Evolutionary conservation across 2,329 filamentous ascomycete species (phyloP).

Genomic region (Cladorrhinum sp.): DNA sequence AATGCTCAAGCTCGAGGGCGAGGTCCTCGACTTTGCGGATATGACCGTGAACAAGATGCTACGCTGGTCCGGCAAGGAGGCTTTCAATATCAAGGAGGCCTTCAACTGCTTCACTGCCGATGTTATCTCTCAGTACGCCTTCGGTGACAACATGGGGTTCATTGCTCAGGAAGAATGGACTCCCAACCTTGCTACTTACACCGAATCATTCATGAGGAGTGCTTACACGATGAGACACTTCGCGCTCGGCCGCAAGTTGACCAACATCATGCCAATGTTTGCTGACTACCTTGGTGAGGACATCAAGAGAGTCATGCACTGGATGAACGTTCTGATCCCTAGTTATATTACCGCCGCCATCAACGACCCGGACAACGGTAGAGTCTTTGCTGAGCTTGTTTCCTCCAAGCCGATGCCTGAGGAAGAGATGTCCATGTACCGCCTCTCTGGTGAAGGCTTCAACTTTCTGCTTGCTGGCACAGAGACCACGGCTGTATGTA

Average conservation of each 20-base stretch:
- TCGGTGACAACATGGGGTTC: slow-evolving; percentile 36
- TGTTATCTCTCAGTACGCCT: slow-evolving; percentile 38
- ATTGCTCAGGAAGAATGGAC: slow-evolving; percentile 32
- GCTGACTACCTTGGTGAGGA: slow-evolving; percentile 25
- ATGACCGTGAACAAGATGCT: slow-evolving; percentile 34
- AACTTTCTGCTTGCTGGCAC: slow-evolving; percentile 23
- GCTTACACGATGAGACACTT: slow-evolving; percentile 36
- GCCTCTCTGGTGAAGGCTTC: slow-evolving; percentile 24
- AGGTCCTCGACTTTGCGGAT: slow-evolving; percentile 27
- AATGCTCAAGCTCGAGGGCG: slow-evolving; percentile 31
- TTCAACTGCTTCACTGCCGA: slow-evolving; percentile 41
- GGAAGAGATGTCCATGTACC: slow-evolving; percentile 19
- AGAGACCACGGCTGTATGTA: slow-evolving; percentile 23
- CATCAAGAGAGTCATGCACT: slow-evolving; percentile 15
- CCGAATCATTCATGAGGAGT: slow-evolving; percentile 32
- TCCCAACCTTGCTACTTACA: slow-evolving; percentile 37
- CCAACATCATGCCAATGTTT: slow-evolving; percentile 27
- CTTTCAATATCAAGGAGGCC: slow-evolving; percentile 36
- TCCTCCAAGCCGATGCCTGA: slow-evolving; percentile 24
- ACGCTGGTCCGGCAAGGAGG: slow-evolving; percentile 20
- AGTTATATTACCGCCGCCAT: slow-evolving; percentile 17
- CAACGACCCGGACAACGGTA: slow-evolving; percentile 23
- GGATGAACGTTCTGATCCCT: slow-evolving; percentile 21
- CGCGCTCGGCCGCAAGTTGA: slow-evolving; percentile 28
- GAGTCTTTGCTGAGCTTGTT: slow-evolving; percentile 31